Evolutionary conservation across 2,329 filamentous ascomycete species (phyloP), one percentile per base, ranked within the genome.

Genomic region (Aspergillus calidoustus): DNA sequence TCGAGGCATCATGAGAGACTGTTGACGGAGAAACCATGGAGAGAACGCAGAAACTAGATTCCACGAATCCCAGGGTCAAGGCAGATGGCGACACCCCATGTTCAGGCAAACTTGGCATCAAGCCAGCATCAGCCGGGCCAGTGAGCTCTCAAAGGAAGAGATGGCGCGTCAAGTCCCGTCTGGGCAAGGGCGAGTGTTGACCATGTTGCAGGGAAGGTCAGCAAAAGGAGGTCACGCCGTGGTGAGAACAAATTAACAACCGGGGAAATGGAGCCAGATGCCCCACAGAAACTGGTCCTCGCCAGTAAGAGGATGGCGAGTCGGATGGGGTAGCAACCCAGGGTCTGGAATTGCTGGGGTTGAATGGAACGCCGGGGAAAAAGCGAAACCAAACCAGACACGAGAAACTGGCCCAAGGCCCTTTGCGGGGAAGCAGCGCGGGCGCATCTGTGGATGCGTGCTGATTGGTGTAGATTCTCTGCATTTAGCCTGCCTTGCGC

Each of bases 361-460:
- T 48, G 41, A 23, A 44, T 57, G 57, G 46, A 58, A 31, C 15
- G 50, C 22, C 34, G 46, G 52, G 51, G 59, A 51, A 48, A 53
- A 34, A 7, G 23, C n/a, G 19, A 43, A 30, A 57, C 50, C 22
- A 44, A 34, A 59, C 25, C 28, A 9, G 43, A 43, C 19, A 48
- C 19, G 46, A 50, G 46, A 30, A 23, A 25, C 34, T 41, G 34
- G 34, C 34, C 34, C 44, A 47, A 44, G n/a, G 17, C 11, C 38
- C 22, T 53, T 54, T 55, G 57, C 57, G 51, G 60, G 60, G 60
- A 59, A 56, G 49, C 50, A 30, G 60, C 17, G 15, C 0, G 88
- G 91, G 49, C 91, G 86, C 41, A 92, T 70, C 0, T 91, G 76
- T 58, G 91, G 70, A 64, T 91, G 88, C 0, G 91, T 79, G 2